Base-by-base conservation (phyloP, 805 yeast species). In the Metschnikowia cubensis region DNA sequence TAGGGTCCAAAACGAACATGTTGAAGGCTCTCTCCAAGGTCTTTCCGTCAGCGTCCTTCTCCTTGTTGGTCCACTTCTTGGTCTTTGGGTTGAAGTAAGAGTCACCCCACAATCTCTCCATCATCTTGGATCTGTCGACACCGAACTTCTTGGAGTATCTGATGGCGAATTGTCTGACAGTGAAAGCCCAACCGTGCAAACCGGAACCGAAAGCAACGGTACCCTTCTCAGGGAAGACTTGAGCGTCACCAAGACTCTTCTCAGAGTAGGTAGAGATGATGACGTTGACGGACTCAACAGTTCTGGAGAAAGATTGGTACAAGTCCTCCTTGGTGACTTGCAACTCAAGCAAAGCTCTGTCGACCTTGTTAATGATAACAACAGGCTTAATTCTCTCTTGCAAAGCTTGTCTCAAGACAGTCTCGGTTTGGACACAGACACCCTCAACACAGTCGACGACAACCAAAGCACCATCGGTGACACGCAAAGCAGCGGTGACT, bases 131-230 rank as follows among this genome's bases (percentile, higher is more conserved):
- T 76, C 89, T 85, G 88, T 92, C 97, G 72, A 92, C 98, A 90
- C 98, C 98, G 75, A 94, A 92, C 82, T 92, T 94, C 90, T 91
- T 90, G 75, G 97, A 84, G 85, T 94, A 92, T 82, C 96, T 89
- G 80, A 81, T 77, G 68, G 98, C 97, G 67, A 92, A 92, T 83
- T 92, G 98, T 80, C 99, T 89, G 73, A 92, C 87, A 67, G 99
- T 92, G 92, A 92, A 92, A 74, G 97, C 98, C 99, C 99, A 92
- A 79, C 99, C 99, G 85, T 92, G 99, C 73, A 92, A 83, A 87
- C 98, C 99, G 76, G 98, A 94, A 83, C 96, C 98, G 79, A 92
- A 92, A 66, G 99, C 99, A 72, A 92, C 96, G 76, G 98, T 92
- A 82, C 99, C 99, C 74, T 79, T 77, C 76, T 92, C 95, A 78